Percentiles rank a stretch among this genome's conserved stretches.
Evolutionary conservation across 192 early-diverging fungal species (phyloP).

Genomic region (Backusella circina): DNA sequence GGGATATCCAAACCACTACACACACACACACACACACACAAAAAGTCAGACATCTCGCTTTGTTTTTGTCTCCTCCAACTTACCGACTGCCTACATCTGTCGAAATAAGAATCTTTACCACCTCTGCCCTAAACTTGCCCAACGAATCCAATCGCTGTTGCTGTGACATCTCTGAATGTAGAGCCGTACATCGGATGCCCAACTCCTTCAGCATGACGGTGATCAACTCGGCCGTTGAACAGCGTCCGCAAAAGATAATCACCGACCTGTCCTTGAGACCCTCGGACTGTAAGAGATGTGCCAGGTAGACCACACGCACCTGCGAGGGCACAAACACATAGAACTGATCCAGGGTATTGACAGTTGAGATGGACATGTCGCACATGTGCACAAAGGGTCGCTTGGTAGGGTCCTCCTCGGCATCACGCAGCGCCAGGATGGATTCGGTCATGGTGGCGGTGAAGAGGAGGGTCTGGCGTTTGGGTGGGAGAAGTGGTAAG

Average conservation of each 20-base stretch:
- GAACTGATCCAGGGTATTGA: slow-evolving; percentile 80
- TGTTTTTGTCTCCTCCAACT: not conserved
- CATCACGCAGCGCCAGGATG: slow-evolving; percentile 68
- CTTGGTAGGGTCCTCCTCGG: slow-evolving; percentile 33
- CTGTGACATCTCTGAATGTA: slow-evolving; percentile 95
- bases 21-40: not conserved
- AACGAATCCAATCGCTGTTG: slow-evolving; percentile 85
- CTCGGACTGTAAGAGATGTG: slow-evolving; percentile 70
- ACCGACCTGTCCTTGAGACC: slow-evolving; percentile 72
- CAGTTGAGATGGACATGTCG: slow-evolving; percentile 63
- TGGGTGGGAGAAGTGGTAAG: slow-evolving; percentile 70
- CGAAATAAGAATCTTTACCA: slow-evolving; percentile 86
- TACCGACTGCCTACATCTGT: slow-evolving; percentile 96
- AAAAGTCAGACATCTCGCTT: not conserved
- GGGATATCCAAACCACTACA: slow-evolving; percentile 95
- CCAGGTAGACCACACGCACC: slow-evolving; percentile 85
- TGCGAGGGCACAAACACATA: slow-evolving; percentile 94
- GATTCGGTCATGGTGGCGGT: slow-evolving; percentile 95
- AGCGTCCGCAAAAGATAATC: slow-evolving; percentile 92
- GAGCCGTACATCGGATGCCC: slow-evolving; percentile 83
- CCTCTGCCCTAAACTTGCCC: slow-evolving; percentile 87
- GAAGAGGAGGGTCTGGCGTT: slow-evolving; percentile 92
- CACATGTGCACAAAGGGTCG: slow-evolving; percentile 54
- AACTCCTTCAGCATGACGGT: slow-evolving; percentile 87
- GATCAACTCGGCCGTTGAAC: slow-evolving; percentile 80